These are phyloP conservation scores for Pyrenophora teres DNA, from an alignment of 2,329 filamentous ascomycete species.

Conservation along the genomic window DNA sequence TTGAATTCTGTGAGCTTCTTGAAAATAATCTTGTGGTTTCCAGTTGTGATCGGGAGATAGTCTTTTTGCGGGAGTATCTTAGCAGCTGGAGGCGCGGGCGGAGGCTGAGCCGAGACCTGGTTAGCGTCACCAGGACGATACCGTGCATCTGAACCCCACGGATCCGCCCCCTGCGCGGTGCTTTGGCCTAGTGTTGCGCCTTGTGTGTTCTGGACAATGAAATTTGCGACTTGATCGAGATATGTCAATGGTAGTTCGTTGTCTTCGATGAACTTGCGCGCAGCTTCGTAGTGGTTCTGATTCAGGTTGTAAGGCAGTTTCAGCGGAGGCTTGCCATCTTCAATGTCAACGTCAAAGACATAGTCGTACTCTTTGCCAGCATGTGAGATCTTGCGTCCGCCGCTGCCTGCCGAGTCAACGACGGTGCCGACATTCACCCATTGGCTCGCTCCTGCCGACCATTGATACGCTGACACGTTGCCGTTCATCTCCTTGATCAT, in stretches of 20 bases:
- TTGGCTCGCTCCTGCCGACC: conserved; percentile 69
- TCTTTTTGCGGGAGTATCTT: conserved; percentile 77
- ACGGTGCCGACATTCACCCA: conserved; percentile 95
- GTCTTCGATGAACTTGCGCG: conserved; percentile 85
- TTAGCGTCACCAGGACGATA: conserved; percentile 73
- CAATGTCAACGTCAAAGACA: conserved; percentile 95
- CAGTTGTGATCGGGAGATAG: conserved; percentile 76
- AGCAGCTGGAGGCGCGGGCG: conserved; percentile 49
- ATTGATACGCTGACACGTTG: conserved; percentile 83
- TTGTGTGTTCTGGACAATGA: conserved; percentile 88
- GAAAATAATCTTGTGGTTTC: conserved; percentile 71
- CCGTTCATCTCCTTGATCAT: conserved; percentile 86
- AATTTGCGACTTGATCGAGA: conserved; percentile 88
- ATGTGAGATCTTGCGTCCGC: conserved; percentile 66
- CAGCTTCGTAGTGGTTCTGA: conserved; percentile 89
- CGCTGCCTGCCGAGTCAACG: conserved; percentile 84
- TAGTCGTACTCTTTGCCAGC: conserved; percentile 91
- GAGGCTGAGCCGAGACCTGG: conserved; percentile 42
- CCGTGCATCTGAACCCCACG: conserved; percentile 76
- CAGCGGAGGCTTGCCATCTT: conserved; percentile 88
- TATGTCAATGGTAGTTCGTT: conserved; percentile 88
- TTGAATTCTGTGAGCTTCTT: conserved; percentile 80
- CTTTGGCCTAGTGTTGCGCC: conserved; percentile 77
- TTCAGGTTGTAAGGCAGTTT: conserved; percentile 94
- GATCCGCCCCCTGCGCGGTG: conserved; percentile 63